Evolutionary conservation across 2,329 filamentous ascomycete species (phyloP).

Genomic region (Alternaria consortialis): DNA sequence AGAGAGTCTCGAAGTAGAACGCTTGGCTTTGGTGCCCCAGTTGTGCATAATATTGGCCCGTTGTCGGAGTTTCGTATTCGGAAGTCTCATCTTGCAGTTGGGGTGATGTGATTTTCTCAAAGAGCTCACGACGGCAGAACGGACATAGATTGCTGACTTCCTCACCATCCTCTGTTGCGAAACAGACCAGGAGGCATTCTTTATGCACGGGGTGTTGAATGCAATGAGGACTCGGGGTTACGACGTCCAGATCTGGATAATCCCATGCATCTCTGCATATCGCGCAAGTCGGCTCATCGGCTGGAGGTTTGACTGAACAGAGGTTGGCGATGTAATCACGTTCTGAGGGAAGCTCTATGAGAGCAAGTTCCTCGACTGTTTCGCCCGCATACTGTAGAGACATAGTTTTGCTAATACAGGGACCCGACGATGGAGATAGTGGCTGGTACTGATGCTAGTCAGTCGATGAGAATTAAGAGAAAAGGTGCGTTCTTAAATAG

Average conservation of each 20-base stretch:
- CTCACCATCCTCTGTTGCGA: not conserved
- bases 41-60: too few species aligned
- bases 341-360: not conserved
- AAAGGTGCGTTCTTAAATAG: not conserved
- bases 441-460: not conserved
- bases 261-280: not conserved
- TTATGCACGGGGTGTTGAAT: not conserved
- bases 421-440: not conserved
- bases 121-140: not conserved
- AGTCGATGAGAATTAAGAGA: not conserved
- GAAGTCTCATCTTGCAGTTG: not conserved
- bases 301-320: not conserved
- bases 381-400: not conserved
- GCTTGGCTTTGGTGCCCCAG: not conserved
- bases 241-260: not conserved
- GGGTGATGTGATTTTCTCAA: not conserved
- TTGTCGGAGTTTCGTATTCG: not conserved
- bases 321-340: not conserved
- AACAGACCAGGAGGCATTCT: not conserved
- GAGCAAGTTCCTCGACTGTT: not conserved
- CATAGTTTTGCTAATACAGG: not conserved
- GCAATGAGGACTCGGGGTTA: not conserved
- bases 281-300: not conserved
- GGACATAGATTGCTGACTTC: not conserved
- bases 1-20: too few species aligned